These are phyloP conservation scores for Fragaria iinumae DNA, from an alignment of 306 rosid species.

Conservation along the genomic window DNA sequence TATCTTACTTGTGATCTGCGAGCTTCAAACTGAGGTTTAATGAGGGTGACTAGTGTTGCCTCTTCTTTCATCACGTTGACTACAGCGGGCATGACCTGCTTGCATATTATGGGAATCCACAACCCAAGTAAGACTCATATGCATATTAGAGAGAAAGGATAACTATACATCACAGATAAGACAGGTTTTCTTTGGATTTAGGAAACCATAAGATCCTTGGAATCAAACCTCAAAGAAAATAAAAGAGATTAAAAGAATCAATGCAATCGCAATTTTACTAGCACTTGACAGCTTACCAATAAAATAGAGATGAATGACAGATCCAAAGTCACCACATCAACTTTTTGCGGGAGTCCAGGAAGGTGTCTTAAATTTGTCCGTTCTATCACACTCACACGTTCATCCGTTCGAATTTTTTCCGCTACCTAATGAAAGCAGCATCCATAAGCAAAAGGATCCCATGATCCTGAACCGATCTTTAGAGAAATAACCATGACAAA, in stretches of 20 bases:
- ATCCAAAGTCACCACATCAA: slow-evolving; percentile 89
- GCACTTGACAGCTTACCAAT: slow-evolving; percentile 52
- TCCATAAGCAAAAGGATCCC: not conserved
- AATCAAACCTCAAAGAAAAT: not conserved
- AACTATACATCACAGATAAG: not conserved
- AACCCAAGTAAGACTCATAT: not conserved
- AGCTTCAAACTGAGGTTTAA: slow-evolving; percentile 97
- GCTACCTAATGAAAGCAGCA: slow-evolving; percentile 61
- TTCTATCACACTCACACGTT: slow-evolving; percentile 79
- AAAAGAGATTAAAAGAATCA: slow-evolving; percentile 10
- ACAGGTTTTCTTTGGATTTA: not conserved
- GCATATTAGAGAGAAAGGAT: not conserved
- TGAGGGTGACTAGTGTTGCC: slow-evolving; percentile 73
- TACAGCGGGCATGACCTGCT: slow-evolving; percentile 95
- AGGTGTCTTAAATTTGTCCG: slow-evolving; percentile 86
- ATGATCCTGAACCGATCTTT: no score
- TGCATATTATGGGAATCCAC: not conserved
- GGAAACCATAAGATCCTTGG: not conserved
- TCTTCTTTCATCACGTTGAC: slow-evolving; percentile 77
- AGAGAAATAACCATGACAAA: not conserved
- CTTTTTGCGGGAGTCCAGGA: slow-evolving; percentile 76
- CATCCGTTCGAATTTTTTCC: slow-evolving; percentile 75
- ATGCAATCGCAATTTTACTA: slow-evolving; percentile 2
- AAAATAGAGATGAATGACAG: slow-evolving; percentile 96
- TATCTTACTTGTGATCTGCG: slow-evolving; percentile 75